A percentile compares a stretch with the other conserved stretches of the same genome.
phyloP scores from a whole-genome alignment of 805 yeast genomes.

The Lipomyces starkeyi region DNA sequence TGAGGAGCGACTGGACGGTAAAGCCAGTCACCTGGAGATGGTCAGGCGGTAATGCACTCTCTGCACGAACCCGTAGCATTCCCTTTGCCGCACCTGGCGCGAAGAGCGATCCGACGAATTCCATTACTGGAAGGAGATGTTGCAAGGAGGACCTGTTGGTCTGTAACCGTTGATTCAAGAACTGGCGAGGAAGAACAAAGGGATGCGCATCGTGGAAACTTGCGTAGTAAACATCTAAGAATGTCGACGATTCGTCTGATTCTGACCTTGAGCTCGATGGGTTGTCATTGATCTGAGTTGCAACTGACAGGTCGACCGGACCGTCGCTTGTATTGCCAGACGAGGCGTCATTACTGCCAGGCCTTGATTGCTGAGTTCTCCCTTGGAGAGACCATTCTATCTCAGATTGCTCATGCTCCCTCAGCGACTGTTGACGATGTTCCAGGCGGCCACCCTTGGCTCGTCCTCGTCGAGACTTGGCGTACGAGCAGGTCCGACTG shows the following conservation, averaged over 20 bases:
- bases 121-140: background rate
- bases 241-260: background rate
- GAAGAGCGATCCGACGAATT: slow-evolving; percentile 4
- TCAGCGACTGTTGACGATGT: background rate
- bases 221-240: slow-evolving; percentile 1
- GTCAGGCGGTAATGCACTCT: background rate
- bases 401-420: slow-evolving; percentile 6
- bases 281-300: background rate
- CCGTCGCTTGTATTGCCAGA: slow-evolving; percentile 1
- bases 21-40: background rate
- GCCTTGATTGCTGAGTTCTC: background rate
- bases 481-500: slow-evolving; percentile 8
- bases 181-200: slow-evolving; percentile 5
- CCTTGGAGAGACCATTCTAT: background rate
- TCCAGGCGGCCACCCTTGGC: slow-evolving; percentile 2
- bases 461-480: slow-evolving; percentile 3
- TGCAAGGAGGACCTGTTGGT: slow-evolving; percentile 1
- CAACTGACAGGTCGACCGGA: slow-evolving; percentile 3
- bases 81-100: slow-evolving; percentile 4
- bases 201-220: background rate
- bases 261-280: slow-evolving; percentile 2
- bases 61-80: slow-evolving; percentile 1
- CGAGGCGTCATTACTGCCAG: slow-evolving; percentile 6
- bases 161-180: background rate
- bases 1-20: slow-evolving; percentile 4